Evolutionary conservation across 140 eudicot species (phyloP).

Genomic region (Flaveria floridana): DNA sequence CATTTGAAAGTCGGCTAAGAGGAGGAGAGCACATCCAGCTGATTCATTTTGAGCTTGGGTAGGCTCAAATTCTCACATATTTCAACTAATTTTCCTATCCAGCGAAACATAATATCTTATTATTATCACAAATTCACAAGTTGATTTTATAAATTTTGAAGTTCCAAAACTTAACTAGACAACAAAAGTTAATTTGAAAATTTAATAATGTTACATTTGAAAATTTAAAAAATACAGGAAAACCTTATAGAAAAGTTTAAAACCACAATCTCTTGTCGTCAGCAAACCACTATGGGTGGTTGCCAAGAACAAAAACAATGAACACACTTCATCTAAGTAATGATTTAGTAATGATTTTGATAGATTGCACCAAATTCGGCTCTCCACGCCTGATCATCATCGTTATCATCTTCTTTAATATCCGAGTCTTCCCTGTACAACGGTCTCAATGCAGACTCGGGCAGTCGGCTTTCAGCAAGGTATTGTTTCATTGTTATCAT

Average conservation of each 20-base stretch:
- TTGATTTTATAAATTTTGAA: too few species aligned
- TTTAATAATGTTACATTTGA: background rate
- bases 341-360: constrained; percentile 58
- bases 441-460: constrained; percentile 73
- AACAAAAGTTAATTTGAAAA: too few species aligned
- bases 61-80: too few species aligned
- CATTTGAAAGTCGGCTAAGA: too few species aligned
- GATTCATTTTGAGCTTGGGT: too few species aligned
- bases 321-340: background rate
- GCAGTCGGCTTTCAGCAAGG: constrained; percentile 81
- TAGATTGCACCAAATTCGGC: constrained; percentile 87
- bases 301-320: constrained; percentile 25
- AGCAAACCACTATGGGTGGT: constrained; percentile 15
- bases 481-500: constrained; percentile 87
- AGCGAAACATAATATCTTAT: too few species aligned
- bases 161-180: too few species aligned
- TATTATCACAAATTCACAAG: too few species aligned
- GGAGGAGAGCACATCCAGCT: too few species aligned
- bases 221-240: background rate
- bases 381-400: constrained; percentile 95
- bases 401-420: constrained; percentile 37
- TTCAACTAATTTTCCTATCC: too few species aligned
- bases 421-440: constrained; percentile 61
- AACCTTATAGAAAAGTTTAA: background rate
- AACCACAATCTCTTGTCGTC: constrained; percentile 20